These are phyloP conservation scores for Mycena metata DNA, from an alignment of 768 basidiomycete species.

Conservation along the genomic window DNA sequence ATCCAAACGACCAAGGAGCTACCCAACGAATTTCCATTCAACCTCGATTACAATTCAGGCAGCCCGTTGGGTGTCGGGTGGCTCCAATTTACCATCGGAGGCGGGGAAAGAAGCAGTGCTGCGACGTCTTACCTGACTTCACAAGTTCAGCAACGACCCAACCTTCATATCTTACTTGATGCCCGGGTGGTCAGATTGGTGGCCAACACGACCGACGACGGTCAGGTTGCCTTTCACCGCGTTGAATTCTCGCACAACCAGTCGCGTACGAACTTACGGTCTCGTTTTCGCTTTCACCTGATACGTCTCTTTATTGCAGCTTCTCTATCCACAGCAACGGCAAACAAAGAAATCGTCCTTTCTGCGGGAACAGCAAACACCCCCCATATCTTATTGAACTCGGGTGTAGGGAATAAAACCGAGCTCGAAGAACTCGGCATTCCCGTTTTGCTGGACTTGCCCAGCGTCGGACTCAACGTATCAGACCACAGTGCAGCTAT, in stretches of 20 bases:
- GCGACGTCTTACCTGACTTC: conserved; percentile 48
- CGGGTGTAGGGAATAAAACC: conserved; percentile 38
- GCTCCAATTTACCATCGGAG: conserved; percentile 41
- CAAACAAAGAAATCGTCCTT: conserved; percentile 49
- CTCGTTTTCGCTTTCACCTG: conserved; percentile 2
- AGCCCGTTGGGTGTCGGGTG: conserved; percentile 47
- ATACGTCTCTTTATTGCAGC: neutral
- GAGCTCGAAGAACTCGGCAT: conserved; percentile 17
- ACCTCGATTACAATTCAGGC: conserved; percentile 47
- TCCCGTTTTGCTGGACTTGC: conserved; percentile 26
- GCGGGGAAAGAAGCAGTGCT: conserved; percentile 45
- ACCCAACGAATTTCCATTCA: conserved; percentile 46
- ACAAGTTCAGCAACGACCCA: conserved; percentile 41
- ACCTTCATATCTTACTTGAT: conserved; percentile 47
- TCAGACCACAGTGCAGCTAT: conserved; percentile 25
- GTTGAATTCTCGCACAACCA: conserved; percentile 32
- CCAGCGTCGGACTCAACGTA: conserved; percentile 28
- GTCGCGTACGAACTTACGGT: conserved; percentile 14
- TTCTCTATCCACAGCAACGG: conserved; percentile 30
- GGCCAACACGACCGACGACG: neutral
- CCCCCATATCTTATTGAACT: conserved; percentile 36
- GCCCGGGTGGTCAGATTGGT: conserved; percentile 39
- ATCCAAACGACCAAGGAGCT: conserved; percentile 48
- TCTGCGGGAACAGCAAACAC: conserved; percentile 50
- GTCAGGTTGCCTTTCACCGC: neutral